Base-by-base conservation (phyloP, 495 filamentous ascomycete species). In the Xylaria intraflava region DNA sequence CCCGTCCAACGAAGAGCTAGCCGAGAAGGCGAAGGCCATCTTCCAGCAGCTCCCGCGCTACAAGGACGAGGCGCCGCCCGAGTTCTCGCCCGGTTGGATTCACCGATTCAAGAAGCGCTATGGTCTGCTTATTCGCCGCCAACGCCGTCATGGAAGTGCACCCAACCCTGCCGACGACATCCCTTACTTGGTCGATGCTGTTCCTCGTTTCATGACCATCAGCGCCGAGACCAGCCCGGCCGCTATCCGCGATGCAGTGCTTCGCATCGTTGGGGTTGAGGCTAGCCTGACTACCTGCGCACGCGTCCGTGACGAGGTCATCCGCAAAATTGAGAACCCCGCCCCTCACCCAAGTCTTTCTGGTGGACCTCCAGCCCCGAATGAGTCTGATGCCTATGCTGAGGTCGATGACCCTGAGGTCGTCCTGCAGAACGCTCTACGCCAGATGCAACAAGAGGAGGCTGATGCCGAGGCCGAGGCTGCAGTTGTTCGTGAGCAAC, bases 81-180 rank as follows among this genome's bases (percentile, higher is more conserved):
- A 78, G 63, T 78, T 78, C 61, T 76, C 72, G 1, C 75, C 75
- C 1, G 75, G 75, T n/a, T 78, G 75, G 75, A 78, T 78, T 40
- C 75, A 78, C 47, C 68, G 75, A 33, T 78, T 78, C 60, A 78
- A 78, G 64, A 78, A 78, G 62, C 68, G 75, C 19, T 78, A 78
- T 49, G 75, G 75, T 29, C 59, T 78, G 20, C 66, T 78, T 3
- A 70, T 78, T 50, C 41, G 74, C 6, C 74, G 74, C 41, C 74
- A 78, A 55, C 72, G 74, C 38, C 68, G 75, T 7, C 72, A 70
- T 51, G 67, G 68, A 35, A 66, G 60, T 54, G 67, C 64, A 2
- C 63, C 64, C 6, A 72, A 72, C 55, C 65, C 67, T 9, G 72
- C 69, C 36, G 71, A 75, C 36, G 75, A 78, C 59, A 70, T 78